Conservation (phyloP, 768 basidiomycete species). For the Hericium alpestre region DNA sequence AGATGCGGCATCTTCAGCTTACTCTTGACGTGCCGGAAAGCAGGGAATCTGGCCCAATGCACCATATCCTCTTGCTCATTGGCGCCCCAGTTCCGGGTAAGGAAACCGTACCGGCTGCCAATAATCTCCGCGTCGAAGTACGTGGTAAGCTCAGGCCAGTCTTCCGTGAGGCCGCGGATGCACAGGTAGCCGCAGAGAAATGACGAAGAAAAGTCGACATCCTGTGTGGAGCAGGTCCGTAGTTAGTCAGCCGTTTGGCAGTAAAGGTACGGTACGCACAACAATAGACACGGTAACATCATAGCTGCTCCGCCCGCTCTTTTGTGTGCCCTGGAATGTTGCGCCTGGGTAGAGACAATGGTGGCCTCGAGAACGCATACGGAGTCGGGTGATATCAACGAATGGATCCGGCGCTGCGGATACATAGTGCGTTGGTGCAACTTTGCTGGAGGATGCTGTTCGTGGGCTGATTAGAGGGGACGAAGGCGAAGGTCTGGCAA, state of each 20-base stretch:
- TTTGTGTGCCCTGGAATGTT: constrained; percentile 83
- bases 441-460: constrained; percentile 15
- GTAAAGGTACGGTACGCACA: constrained; percentile 40
- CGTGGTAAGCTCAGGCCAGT: constrained; percentile 92
- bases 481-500: constrained; percentile 8
- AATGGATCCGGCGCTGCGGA: constrained; percentile 38
- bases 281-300: constrained; percentile 89
- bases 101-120: constrained; percentile 80
- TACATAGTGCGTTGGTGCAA: constrained; percentile 8
- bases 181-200: constrained; percentile 86
- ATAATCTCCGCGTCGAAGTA: constrained; percentile 97
- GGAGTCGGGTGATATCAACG: constrained; percentile 66
- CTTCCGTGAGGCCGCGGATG: constrained; percentile 85
- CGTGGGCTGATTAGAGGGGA: constrained; percentile 14
- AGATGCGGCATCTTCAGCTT: constrained; percentile 71
- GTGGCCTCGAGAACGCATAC: constrained; percentile 60
- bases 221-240: constrained; percentile 32
- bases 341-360: constrained; percentile 84
- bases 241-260: background rate
- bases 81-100: constrained; percentile 87
- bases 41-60: constrained; percentile 91
- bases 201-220: constrained; percentile 81
- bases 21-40: constrained; percentile 71
- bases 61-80: constrained; percentile 85
- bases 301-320: constrained; percentile 88